Conservation (phyloP, 78 protist species). For the Planoprotostelium fungivorum region DNA sequence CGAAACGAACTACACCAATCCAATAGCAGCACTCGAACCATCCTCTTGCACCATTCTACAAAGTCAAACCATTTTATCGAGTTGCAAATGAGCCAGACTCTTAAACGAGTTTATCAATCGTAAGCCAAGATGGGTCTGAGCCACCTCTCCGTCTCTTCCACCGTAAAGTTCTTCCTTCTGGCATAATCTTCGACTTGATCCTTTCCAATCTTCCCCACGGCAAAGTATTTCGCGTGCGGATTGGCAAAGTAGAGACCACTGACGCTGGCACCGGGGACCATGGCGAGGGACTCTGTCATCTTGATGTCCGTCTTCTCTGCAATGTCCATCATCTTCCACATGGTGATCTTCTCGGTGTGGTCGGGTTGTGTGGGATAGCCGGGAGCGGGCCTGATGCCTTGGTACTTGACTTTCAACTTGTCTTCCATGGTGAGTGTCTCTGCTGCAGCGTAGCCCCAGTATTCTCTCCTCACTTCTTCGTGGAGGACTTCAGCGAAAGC, state of each 20-base stretch:
- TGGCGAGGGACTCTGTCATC: slow-evolving; percentile 91
- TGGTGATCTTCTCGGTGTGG: slow-evolving; percentile 93
- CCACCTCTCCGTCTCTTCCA: slow-evolving; percentile 81
- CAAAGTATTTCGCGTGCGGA: slow-evolving; percentile 89
- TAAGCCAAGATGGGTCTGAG: slow-evolving; percentile 80
- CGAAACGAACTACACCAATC: too few relatives aligned
- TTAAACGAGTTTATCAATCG: too few relatives aligned
- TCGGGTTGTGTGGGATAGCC: slow-evolving; percentile 99
- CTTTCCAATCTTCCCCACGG: slow-evolving; percentile 90
- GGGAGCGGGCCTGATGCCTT: slow-evolving; percentile 98
- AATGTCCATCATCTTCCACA: slow-evolving; percentile 79
- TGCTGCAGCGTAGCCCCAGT: slow-evolving; percentile 90
- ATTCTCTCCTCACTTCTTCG: slow-evolving; percentile 74
- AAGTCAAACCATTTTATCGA: too few relatives aligned
- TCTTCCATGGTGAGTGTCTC: slow-evolving; percentile 75
- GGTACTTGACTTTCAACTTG: slow-evolving; percentile 67
- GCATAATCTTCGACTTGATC: slow-evolving; percentile 96
- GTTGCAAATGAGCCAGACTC: too few relatives aligned
- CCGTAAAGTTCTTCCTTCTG: slow-evolving; percentile 61
- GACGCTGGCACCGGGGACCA: slow-evolving; percentile 97
- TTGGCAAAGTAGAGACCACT: slow-evolving; percentile 89
- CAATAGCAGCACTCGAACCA: too few relatives aligned
- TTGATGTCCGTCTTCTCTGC: slow-evolving; percentile 24
- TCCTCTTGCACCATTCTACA: too few relatives aligned
- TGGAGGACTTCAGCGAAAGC: slow-evolving; percentile 94